These are phyloP conservation scores for Coniosporium apollinis DNA, from an alignment of 495 filamentous ascomycete species.

Conservation along the genomic window DNA sequence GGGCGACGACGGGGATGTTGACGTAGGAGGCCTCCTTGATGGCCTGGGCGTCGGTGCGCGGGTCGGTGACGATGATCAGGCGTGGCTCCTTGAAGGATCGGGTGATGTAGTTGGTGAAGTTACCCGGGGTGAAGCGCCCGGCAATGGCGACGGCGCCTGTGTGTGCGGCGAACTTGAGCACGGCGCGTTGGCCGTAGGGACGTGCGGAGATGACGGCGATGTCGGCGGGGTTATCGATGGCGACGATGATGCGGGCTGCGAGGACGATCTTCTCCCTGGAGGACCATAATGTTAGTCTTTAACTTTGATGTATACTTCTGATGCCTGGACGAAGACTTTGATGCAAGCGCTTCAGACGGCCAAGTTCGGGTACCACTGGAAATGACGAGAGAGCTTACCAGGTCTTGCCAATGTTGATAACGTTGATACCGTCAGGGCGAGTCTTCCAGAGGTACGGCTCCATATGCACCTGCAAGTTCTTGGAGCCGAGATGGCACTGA, in stretches of 20 bases:
- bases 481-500: slow-evolving; percentile 91
- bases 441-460: slow-evolving; percentile 99
- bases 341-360: not conserved
- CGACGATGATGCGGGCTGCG: slow-evolving; percentile 93
- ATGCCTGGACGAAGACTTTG: no score
- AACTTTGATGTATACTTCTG: not conserved
- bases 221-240: slow-evolving; percentile 98
- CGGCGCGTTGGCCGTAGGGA: slow-evolving; percentile 97
- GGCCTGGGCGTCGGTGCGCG: slow-evolving; percentile 97
- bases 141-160: slow-evolving; percentile 96
- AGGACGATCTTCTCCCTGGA: slow-evolving; percentile 97
- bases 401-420: slow-evolving; percentile 99
- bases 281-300: not conserved
- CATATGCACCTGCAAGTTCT: slow-evolving; percentile 98
- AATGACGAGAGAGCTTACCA: slow-evolving; percentile 45
- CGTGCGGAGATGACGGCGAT: slow-evolving; percentile 98
- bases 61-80: slow-evolving; percentile 97
- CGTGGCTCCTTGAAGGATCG: slow-evolving; percentile 99
- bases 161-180: slow-evolving; percentile 96
- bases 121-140: slow-evolving; percentile 98
- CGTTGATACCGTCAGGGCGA: slow-evolving; percentile 89
- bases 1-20: slow-evolving; percentile 98
- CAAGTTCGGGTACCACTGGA: not conserved
- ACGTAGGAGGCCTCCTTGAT: slow-evolving; percentile 99
- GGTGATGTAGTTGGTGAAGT: slow-evolving; percentile 99